Conservation (phyloP, 306 rosid genomes). For the Prunus mira region DNA sequence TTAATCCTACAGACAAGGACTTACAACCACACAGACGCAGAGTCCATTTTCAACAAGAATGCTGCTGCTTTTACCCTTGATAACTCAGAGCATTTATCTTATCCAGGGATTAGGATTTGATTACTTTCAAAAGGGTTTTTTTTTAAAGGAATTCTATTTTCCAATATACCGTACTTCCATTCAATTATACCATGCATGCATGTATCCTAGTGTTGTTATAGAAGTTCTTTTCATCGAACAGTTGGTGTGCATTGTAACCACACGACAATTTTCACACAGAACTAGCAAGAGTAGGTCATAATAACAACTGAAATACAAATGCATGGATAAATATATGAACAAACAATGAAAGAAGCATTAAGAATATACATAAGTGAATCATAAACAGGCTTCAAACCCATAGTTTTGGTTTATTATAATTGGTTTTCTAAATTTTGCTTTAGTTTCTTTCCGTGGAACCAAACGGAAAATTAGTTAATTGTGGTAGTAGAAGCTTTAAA, state of each 20-base stretch:
- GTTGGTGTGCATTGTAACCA: background rate
- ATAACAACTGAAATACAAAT: too few species aligned
- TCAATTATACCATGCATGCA: background rate
- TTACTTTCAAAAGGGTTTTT: background rate
- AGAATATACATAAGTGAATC: too few species aligned
- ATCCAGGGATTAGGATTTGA: background rate
- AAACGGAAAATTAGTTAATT: too few species aligned
- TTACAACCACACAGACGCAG: background rate
- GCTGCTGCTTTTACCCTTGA: background rate
- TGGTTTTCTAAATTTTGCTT: too few species aligned
- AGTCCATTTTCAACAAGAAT: background rate
- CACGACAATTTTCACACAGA: background rate
- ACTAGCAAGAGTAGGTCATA: too few species aligned
- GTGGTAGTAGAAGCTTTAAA: too few species aligned
- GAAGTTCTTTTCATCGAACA: background rate
- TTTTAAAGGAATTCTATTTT: background rate
- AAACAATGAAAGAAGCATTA: too few species aligned
- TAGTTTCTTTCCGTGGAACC: too few species aligned
- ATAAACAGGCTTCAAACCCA: too few species aligned
- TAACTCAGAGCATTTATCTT: background rate
- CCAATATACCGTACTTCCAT: background rate
- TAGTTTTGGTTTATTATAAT: too few species aligned
- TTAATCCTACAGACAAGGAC: background rate
- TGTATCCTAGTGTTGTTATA: background rate
- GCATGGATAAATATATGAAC: too few species aligned